phyloP scores from a whole-genome alignment of 2,329 filamentous ascomycete genomes.

The Botrytis byssoidea region DNA sequence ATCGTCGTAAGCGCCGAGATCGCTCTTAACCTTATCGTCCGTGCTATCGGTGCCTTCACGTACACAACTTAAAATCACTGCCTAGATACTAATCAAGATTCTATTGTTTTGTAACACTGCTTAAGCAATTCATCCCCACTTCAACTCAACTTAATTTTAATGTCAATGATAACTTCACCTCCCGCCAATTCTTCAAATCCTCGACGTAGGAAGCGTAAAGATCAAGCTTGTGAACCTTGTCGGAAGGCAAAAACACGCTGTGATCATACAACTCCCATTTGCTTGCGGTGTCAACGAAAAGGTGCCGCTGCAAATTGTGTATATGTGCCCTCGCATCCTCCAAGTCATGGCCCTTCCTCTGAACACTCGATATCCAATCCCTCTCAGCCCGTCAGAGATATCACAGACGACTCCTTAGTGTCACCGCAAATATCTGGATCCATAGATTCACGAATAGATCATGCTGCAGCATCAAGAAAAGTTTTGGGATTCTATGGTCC shows the following conservation, averaged over 20 bases:
- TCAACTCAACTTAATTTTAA: background rate
- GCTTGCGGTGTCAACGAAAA: conserved; percentile 10
- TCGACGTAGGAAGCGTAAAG: conserved; percentile 13
- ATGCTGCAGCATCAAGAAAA: background rate
- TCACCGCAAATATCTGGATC: background rate
- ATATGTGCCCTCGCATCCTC: background rate
- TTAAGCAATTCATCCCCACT: background rate
- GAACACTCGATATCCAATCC: background rate
- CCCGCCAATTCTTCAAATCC: background rate
- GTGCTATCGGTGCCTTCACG: background rate
- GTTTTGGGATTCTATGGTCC: background rate
- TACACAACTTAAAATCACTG: background rate
- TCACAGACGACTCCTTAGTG: background rate
- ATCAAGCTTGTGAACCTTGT: conserved; percentile 11
- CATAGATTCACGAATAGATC: background rate
- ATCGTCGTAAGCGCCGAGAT: background rate
- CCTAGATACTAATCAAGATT: background rate
- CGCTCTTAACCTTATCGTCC: background rate
- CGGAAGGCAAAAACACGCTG: conserved; percentile 1
- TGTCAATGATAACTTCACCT: background rate
- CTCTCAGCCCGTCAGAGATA: background rate
- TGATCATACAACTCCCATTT: conserved; percentile 9
- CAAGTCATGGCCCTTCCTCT: background rate
- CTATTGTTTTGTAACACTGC: background rate
- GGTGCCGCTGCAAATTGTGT: background rate